phyloP scores from a whole-genome alignment of 768 basidiomycete species.

The Serendipita indica region DNA sequence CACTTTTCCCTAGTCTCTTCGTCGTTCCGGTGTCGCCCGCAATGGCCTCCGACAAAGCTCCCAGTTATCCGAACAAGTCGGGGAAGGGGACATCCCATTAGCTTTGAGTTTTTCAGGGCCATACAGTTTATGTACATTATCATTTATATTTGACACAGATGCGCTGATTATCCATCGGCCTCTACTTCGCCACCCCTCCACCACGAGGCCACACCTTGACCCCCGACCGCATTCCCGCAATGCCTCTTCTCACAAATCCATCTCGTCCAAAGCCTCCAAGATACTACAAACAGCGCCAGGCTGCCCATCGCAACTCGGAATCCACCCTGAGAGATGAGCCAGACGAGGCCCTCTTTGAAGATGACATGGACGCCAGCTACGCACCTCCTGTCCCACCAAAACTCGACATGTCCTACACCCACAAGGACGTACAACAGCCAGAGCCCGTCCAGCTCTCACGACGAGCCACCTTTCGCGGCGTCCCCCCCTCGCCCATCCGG shows the following conservation, averaged over 20 bases:
- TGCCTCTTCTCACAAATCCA: neutral
- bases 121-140: too few relatives aligned
- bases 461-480: neutral
- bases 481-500: neutral
- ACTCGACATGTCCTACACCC: neutral
- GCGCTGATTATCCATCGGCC: too few relatives aligned
- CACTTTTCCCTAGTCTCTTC: too few relatives aligned
- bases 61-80: too few relatives aligned
- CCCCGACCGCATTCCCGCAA: neutral
- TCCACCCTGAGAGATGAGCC: neutral
- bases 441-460: too few relatives aligned
- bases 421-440: too few relatives aligned
- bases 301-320: neutral
- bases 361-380: neutral
- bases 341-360: neutral
- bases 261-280: neutral
- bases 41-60: too few relatives aligned
- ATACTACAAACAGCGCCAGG: neutral
- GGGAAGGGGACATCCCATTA: too few relatives aligned
- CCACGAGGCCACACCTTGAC: constrained; percentile 7
- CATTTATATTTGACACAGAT: too few relatives aligned
- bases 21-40: too few relatives aligned
- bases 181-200: neutral
- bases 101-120: too few relatives aligned
- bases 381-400: neutral